These are phyloP conservation scores for Fusarium drepaniforme DNA, from an alignment of 2,329 filamentous ascomycete species.

Conservation along the genomic window DNA sequence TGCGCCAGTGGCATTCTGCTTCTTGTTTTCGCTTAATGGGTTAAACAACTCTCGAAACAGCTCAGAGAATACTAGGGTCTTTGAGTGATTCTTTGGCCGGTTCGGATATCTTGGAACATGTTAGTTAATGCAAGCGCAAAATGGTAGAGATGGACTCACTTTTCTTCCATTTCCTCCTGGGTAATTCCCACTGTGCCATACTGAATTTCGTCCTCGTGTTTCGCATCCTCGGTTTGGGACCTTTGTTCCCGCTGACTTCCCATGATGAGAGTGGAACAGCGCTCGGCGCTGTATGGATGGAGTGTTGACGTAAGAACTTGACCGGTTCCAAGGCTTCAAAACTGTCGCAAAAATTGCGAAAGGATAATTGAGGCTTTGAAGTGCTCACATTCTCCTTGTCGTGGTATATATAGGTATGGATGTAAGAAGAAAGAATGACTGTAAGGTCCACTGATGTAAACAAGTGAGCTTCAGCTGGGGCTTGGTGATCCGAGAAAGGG, in stretches of 20 bases:
- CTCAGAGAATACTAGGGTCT: slow-evolving; percentile 85
- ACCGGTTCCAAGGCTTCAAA: background rate
- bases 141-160: slow-evolving; percentile 45
- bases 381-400: background rate
- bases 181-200: slow-evolving; percentile 57
- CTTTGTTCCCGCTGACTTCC: slow-evolving; percentile 11
- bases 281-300: background rate
- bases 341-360: background rate
- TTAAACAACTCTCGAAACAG: slow-evolving; percentile 86
- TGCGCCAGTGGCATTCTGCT: slow-evolving; percentile 73
- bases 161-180: slow-evolving; percentile 58
- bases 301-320: background rate
- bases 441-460: slow-evolving; percentile 8
- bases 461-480: slow-evolving; percentile 14
- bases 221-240: slow-evolving; percentile 51
- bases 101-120: slow-evolving; percentile 78
- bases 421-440: background rate
- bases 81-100: slow-evolving; percentile 82
- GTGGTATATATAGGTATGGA: background rate
- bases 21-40: slow-evolving; percentile 81
- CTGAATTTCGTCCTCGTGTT: slow-evolving; percentile 65
- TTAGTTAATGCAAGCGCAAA: slow-evolving; percentile 30
- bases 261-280: slow-evolving; percentile 11
- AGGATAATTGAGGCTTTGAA: background rate
- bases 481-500: slow-evolving; percentile 15